Conservation (phyloP, 495 filamentous ascomycete genomes). For the Penicillium egyptiacum region DNA sequence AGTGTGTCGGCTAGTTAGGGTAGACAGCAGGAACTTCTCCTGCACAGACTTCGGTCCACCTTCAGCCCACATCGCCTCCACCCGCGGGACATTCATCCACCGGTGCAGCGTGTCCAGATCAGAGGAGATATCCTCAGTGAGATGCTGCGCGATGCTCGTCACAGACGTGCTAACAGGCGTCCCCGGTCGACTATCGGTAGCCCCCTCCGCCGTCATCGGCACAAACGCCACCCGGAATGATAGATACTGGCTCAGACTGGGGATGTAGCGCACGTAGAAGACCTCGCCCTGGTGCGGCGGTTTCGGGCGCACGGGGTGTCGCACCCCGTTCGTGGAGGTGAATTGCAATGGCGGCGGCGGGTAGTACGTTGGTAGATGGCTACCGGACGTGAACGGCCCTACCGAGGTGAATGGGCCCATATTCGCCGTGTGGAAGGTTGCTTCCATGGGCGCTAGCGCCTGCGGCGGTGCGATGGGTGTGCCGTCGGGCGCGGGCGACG, state of each 20-base stretch:
- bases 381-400: constrained; percentile 72
- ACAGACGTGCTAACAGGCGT: constrained; percentile 31
- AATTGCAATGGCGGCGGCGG: constrained; percentile 81
- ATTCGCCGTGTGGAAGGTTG: constrained; percentile 28
- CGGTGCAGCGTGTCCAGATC: constrained; percentile 78
- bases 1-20: constrained; percentile 65
- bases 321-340: constrained; percentile 71
- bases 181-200: constrained; percentile 15
- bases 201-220: constrained; percentile 18
- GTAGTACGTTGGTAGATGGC: constrained; percentile 87
- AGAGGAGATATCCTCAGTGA: constrained; percentile 35
- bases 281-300: constrained; percentile 84
- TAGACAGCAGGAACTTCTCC: constrained; percentile 65
- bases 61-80: constrained; percentile 78
- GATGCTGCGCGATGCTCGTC: constrained; percentile 30
- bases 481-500: constrained; percentile 58
- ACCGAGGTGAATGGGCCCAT: constrained; percentile 65
- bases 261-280: constrained; percentile 86
- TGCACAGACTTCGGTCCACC: constrained; percentile 61
- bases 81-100: constrained; percentile 90
- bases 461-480: constrained; percentile 18
- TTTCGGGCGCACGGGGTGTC: constrained; percentile 86
- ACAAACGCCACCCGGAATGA: constrained; percentile 76
- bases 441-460: constrained; percentile 22
- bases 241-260: constrained; percentile 78